A percentile compares a stretch with the other conserved stretches of the same genome.
These are phyloP conservation scores for Echinosophora koreensis DNA, from an alignment of 306 rosid genomes.

Conservation along the genomic window DNA sequence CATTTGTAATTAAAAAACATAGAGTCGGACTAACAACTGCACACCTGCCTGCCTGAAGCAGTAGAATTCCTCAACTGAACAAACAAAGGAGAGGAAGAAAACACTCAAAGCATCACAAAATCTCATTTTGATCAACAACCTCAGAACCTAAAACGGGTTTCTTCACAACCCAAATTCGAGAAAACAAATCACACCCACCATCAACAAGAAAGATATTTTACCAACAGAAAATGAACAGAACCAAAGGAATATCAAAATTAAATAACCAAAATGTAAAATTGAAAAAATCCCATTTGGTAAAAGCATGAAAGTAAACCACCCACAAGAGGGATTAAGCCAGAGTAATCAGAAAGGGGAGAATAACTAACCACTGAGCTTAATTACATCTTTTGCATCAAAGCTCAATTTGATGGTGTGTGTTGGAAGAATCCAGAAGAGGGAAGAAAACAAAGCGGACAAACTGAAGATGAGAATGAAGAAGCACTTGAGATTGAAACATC, in stretches of 20 bases:
- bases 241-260: slow-evolving; percentile 32
- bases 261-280: slow-evolving; percentile 7
- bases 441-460: slow-evolving; percentile 68
- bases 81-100: neutral
- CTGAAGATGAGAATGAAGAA: slow-evolving; percentile 67
- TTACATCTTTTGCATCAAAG: slow-evolving; percentile 69
- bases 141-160: slow-evolving; percentile 10
- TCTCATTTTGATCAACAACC: slow-evolving; percentile 20
- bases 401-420: slow-evolving; percentile 31
- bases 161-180: slow-evolving; percentile 23
- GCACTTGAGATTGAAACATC: slow-evolving; percentile 82
- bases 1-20: neutral
- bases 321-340: too few species aligned
- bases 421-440: slow-evolving; percentile 88
- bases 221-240: slow-evolving; percentile 11
- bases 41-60: neutral
- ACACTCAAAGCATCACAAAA: slow-evolving; percentile 27
- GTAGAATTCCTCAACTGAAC: slow-evolving; percentile 23
- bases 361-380: slow-evolving; percentile 71
- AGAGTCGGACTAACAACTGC: slow-evolving; percentile 14
- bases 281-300: neutral
- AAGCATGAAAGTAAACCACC: neutral
- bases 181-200: neutral
- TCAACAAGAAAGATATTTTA: neutral
- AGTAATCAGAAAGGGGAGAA: neutral